Conservation (phyloP, 2,329 filamentous ascomycete genomes). For the Colletotrichum neosansevieriae region DNA sequence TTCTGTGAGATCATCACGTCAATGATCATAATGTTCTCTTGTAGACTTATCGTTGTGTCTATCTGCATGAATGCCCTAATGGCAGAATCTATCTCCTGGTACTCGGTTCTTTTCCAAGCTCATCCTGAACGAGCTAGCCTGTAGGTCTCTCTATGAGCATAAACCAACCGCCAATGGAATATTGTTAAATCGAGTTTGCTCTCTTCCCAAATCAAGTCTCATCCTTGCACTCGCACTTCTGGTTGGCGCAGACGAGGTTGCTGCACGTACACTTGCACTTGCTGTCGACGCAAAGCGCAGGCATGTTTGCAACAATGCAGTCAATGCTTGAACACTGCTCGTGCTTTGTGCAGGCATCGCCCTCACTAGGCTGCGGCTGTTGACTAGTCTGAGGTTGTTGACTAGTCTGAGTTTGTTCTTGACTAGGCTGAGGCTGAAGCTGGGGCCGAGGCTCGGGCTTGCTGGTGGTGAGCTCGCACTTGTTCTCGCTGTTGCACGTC, state of each 20-base stretch:
- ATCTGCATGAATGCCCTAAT: conserved; percentile 1
- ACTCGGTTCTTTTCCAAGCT: neutral
- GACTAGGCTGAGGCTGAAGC: no score
- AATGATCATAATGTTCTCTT: neutral
- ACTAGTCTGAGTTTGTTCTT: no score
- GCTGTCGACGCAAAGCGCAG: neutral
- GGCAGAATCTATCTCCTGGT: neutral
- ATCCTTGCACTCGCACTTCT: neutral
- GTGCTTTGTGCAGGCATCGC: conserved; percentile 3
- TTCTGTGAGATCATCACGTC: neutral
- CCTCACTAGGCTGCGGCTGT: neutral
- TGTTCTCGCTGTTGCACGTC: conserved; percentile 3
- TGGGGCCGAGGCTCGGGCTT: neutral
- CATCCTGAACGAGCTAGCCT: neutral
- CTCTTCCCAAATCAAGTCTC: no score
- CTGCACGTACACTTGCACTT: neutral
- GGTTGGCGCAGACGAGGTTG: neutral
- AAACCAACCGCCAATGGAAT: neutral
- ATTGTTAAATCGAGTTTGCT: no score
- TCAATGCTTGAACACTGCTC: neutral
- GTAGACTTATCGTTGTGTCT: neutral
- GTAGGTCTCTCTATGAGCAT: neutral
- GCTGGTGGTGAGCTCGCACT: conserved; percentile 1
- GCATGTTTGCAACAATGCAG: neutral
- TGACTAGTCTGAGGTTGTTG: no score